phyloP scores from a whole-genome alignment of 192 early-diverging fungal species.

The Oehlia diaphana region DNA sequence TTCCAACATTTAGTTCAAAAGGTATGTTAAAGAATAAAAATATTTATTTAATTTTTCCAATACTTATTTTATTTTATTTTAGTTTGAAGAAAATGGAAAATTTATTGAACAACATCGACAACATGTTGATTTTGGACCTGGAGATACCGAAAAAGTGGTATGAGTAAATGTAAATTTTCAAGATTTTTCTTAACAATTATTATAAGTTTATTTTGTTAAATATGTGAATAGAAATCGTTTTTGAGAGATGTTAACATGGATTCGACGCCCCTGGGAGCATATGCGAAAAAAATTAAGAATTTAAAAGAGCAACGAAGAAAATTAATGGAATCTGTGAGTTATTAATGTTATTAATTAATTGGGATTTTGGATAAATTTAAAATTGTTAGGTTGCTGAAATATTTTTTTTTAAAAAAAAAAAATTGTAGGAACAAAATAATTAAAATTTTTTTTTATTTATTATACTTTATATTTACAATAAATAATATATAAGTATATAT shows the following conservation, averaged over 20 bases:
- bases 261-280: constrained; percentile 17
- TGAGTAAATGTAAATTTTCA: neutral
- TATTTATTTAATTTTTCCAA: neutral
- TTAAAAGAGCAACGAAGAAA: constrained; percentile 22
- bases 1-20: constrained; percentile 83
- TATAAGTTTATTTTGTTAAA: neutral
- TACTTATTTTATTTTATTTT: neutral
- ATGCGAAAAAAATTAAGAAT: neutral
- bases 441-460: too few species aligned
- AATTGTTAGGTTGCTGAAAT: too few species aligned
- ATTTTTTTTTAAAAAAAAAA: too few species aligned
- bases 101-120: constrained; percentile 76
- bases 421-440: too few species aligned
- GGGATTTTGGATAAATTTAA: too few species aligned
- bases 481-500: too few species aligned
- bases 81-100: constrained; percentile 77
- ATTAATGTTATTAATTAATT: too few species aligned
- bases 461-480: too few species aligned
- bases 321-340: neutral
- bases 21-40: constrained; percentile 34
- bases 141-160: constrained; percentile 46
- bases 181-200: neutral
- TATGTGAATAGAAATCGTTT: constrained; percentile 10
- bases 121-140: constrained; percentile 63
- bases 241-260: constrained; percentile 3